phyloP scores from a whole-genome alignment of 768 basidiomycete genomes.

The Psilocybe tampanensis region DNA sequence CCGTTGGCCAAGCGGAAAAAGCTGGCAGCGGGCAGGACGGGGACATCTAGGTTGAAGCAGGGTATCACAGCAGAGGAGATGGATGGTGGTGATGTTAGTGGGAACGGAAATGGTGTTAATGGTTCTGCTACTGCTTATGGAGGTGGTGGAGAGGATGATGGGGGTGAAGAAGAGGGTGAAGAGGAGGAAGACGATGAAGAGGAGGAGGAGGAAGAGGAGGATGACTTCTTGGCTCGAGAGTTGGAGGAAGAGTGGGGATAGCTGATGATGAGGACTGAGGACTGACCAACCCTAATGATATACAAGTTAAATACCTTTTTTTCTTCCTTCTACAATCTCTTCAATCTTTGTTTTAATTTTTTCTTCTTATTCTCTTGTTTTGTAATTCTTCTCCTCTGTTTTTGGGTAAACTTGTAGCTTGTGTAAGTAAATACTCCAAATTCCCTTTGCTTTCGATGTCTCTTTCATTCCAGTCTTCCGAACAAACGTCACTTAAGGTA shows the following conservation, averaged over 20 bases:
- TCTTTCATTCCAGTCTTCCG: too few relatives aligned
- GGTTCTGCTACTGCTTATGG: not conserved
- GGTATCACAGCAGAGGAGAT: conserved; percentile 60
- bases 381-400: too few relatives aligned
- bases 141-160: conserved; percentile 12
- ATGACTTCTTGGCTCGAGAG: conserved; percentile 82
- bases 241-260: conserved; percentile 81
- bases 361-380: too few relatives aligned
- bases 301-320: not conserved
- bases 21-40: conserved; percentile 63
- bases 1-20: conserved; percentile 84
- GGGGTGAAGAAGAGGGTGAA: conserved; percentile 23
- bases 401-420: too few relatives aligned
- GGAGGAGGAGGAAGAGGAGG: conserved; percentile 60
- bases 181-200: conserved; percentile 49
- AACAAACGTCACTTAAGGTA: too few relatives aligned
- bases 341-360: not conserved
- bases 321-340: not conserved
- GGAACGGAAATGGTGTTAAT: not conserved
- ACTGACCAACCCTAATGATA: not conserved
- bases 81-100: conserved; percentile 16
- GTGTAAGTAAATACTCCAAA: too few relatives aligned
- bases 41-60: conserved; percentile 71
- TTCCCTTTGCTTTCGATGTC: too few relatives aligned
- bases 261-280: too few relatives aligned